Evolutionary conservation across 495 filamentous ascomycete species (phyloP), one percentile per base, ranked within the genome.

Genomic region (Parathielavia appendiculata): DNA sequence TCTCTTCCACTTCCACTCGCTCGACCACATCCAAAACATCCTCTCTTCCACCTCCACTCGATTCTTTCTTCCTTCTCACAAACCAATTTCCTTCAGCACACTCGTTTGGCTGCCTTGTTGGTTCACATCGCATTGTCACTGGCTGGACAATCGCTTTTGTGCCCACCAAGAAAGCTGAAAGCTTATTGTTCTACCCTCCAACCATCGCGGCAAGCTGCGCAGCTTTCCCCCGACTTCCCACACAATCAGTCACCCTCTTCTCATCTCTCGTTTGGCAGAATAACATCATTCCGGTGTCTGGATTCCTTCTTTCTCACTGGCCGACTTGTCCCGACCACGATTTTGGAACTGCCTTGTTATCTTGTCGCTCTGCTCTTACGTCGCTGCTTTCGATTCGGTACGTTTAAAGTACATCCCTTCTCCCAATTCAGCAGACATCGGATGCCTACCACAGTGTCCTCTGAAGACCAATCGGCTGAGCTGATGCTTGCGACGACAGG

Each of bases 251-350:
- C 22, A 38, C 39, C 14, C 30, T 20, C 19, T 32, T n/a, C 22
- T 41, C 49, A 50, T 51, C 56, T 22, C 23, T 35, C 50, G 39
- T 13, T 50, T 51, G 35, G 34, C 36, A 48, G 45, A 39, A 51
- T 51, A 57, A 30, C 26, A 30, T 30, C 22, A 50, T 30, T 19
- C 16, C 34, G 16, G 26, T 41, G 34, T 46, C 22, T 46, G 20
- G 30, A 17, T 43, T 22, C 32, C 40, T 30, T 51, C 35, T 45
- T 30, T 51, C 35, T 45, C 50, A 26, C 40, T 14, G 30, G 43
- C 53, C 52, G 51, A 60, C 23, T 43, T 54, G 57, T 38, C 39
- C 20, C 56, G 44, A 47, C 32, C 35, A 16, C 26, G n/a, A 50
- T 36, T 50, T 10, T 16, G 16, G 26, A 35, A 35, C 19, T 11